Evolutionary conservation across 371 early-diverging fungal genomes (phyloP), one percentile per base, ranked within the genome.

Genomic region (Actinomucor elegans): DNA sequence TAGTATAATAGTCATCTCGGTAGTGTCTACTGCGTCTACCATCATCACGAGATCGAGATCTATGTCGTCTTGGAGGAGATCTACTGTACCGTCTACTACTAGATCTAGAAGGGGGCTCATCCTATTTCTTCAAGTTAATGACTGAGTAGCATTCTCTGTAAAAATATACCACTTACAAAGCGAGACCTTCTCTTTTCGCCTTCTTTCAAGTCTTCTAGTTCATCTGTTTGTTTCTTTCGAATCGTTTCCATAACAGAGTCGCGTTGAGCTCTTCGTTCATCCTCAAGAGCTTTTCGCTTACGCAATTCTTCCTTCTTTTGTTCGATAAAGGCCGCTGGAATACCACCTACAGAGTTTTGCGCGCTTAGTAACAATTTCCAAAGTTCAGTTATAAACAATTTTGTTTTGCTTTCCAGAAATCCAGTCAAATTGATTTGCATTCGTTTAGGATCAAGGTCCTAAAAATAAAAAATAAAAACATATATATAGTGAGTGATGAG

Each of bases 391-490:
- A 96, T 83, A 70, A 98, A 97, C 6, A 55, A 60, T 34, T 80
- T 79, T 3, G 98, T 79, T 35, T 92, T 90, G 45, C 79, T 74
- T 57, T 94, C 95, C 35, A 98, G 67, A 66, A 98, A 98, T 12
- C 96, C 96, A 1, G 94, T 94, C n/a, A 98, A 75, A 61, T 93
- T 91, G 69, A 96, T 93, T 71, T 98, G 98, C 83, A 96, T 89
- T 32, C 77, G 61, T 52, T 84, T 84, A 29, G 97, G 94, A 71
- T 98, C 97, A 10, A 88, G 84, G 8, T 73, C 71, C 86, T 89
- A 48, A 5, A 24, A 26, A n/a, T 20, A 47, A 59, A 17, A 23
- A 24, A 17, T 24, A 24, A 33, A 35, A 18, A 49, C 17, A 37
- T 18, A 24, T 37, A 34, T 9, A 38, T 3, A 31, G 7, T 29